Conservation (phyloP, 768 basidiomycete genomes). For the Astraeus odoratus region DNA sequence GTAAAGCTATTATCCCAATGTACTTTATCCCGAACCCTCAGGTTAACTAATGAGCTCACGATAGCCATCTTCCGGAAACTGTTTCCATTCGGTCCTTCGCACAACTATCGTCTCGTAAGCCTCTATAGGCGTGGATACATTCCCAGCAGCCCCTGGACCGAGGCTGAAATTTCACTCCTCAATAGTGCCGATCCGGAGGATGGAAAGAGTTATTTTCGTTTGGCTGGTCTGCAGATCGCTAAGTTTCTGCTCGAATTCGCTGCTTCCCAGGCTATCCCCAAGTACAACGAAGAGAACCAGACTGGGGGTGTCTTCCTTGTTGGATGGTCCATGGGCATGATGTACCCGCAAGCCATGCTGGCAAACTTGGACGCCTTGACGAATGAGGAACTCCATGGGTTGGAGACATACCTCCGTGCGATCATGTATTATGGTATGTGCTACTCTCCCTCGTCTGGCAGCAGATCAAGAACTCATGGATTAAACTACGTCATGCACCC, state of each 20-base stretch:
- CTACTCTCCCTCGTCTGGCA: background rate
- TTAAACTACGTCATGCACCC: too few species aligned
- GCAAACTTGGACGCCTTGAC: constrained; percentile 5
- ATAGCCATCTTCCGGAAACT: constrained; percentile 5
- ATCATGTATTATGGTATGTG: constrained; percentile 5
- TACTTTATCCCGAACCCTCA: background rate
- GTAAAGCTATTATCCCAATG: background rate
- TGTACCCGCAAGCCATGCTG: constrained; percentile 1
- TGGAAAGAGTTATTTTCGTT: constrained; percentile 2
- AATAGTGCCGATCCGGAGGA: background rate
- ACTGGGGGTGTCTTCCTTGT: constrained; percentile 4
- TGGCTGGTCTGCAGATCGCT: constrained; percentile 3
- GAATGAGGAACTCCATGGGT: background rate
- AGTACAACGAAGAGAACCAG: background rate
- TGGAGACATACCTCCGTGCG: constrained; percentile 3
- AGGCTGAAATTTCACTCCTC: background rate
- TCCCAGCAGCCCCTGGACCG: background rate
- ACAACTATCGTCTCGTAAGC: constrained; percentile 3
- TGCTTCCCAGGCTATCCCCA: constrained; percentile 2
- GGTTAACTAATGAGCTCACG: background rate
- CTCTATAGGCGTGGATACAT: constrained; percentile 9
- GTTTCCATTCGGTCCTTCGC: constrained; percentile 1
- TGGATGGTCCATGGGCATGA: constrained; percentile 8
- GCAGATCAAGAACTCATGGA: background rate
- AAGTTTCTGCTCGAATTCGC: constrained; percentile 5